Base-by-base conservation (phyloP, 306 rosid genomes). In the Malus asiatica region DNA sequence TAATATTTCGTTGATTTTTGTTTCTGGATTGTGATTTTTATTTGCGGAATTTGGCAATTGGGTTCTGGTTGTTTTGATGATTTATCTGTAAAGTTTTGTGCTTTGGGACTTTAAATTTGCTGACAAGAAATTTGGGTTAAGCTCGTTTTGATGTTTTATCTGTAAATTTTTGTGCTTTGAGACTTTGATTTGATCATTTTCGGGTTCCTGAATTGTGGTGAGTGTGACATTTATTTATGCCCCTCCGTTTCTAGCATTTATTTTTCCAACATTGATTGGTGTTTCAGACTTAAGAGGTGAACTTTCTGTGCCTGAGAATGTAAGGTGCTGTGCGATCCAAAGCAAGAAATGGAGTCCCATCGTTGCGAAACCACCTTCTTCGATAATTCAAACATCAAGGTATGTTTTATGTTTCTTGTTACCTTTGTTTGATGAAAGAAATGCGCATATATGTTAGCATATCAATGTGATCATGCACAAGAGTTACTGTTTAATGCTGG, bases 201-300 rank as follows among this genome's bases (percentile, higher is more conserved):
- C 9, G 53, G 58, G 30, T 60, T 80, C 65, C 59, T 15, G 35
- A 6, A 57, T 60, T 44, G 44, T 52, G 13, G 72, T 64, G 74
- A 14, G 38, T 60, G 9, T 19, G 77, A 20, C 4, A 52, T 18
- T 68, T 61, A 2, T 57, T 45, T 66, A 8, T 44, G 62, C 30
- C 4, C 44, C 27, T 58, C 22, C 38, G 77, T 78, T 13, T 57
- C 66, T 3, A 13, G 14, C n/a, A 10, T 63, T 52, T 3, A 15
- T 74, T 59, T 60, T 27, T 11, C 8, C 30, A 8, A 5, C 20
- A 14, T 74, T 77, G 55, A 51, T 19, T 44, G 68, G 19, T 60
- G 77, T 79, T 74, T 61, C 20, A 90, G 91, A 83, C 19, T 66
- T 78, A 5, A 88, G 77, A 82, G 69, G 78, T n/a, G 84, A 52